Evolutionary conservation across 225 moss, liverwort and hornwort species (phyloP).

Genomic region (Physcomitrellopsis africana): DNA sequence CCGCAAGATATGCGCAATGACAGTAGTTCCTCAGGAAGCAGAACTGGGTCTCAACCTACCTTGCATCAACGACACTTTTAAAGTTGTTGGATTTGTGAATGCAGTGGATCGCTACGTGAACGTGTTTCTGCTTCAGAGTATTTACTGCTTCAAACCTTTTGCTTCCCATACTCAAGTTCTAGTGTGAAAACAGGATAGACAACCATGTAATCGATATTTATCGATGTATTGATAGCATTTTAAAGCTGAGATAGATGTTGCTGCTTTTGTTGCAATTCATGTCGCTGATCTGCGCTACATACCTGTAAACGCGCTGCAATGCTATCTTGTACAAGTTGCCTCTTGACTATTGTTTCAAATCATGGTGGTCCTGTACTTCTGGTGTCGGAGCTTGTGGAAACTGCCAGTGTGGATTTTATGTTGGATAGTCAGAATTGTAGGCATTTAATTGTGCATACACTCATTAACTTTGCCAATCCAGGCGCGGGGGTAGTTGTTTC

Average conservation of each 20-base stretch:
- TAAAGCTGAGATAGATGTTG: conserved; percentile 18
- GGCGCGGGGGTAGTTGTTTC: not conserved
- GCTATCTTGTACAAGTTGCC: conserved; percentile 8
- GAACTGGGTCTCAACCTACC: conserved; percentile 36
- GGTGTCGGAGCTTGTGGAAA: conserved; percentile 21
- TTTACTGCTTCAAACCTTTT: conserved; percentile 11
- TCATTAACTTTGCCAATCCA: not conserved
- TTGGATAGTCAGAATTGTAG: conserved; percentile 1
- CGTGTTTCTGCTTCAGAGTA: too few relatives aligned
- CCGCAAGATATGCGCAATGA: conserved; percentile 4
- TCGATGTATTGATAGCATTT: conserved; percentile 23
- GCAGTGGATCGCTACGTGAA: conserved; percentile 8
- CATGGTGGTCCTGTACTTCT: conserved; percentile 21
- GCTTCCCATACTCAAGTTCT: conserved; percentile 25
- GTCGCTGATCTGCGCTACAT: conserved; percentile 22
- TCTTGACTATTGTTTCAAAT: conserved; percentile 7
- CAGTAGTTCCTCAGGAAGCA: conserved; percentile 20
- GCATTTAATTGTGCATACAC: not conserved
- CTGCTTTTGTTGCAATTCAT: conserved; percentile 19
- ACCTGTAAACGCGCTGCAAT: conserved; percentile 15
- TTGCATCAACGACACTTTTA: conserved; percentile 52
- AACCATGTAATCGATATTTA: conserved; percentile 7
- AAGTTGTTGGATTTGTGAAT: not conserved
- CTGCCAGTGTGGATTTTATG: not conserved
- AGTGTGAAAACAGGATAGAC: conserved; percentile 22